Conservation (phyloP, 768 basidiomycete species). For the Xerocomus potaroensis region DNA sequence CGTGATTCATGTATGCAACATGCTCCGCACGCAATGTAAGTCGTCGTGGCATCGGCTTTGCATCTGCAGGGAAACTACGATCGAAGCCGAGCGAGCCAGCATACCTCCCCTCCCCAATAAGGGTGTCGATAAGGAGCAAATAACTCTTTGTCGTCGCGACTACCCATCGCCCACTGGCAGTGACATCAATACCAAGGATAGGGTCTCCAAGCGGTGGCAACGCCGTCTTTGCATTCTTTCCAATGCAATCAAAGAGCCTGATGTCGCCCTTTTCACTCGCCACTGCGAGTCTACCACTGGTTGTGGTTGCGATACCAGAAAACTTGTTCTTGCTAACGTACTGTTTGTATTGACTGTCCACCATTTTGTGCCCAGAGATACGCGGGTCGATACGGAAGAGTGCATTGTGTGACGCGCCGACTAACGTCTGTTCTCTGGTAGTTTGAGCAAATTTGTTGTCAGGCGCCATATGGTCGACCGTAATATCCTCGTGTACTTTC, state of each 20-base stretch:
- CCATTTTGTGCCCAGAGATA: constrained; percentile 86
- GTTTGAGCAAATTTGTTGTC: constrained; percentile 94
- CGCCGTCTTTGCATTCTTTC: constrained; percentile 99
- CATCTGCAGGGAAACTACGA: constrained; percentile 88
- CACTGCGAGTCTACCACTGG: constrained; percentile 81
- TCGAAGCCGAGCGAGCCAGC: constrained; percentile 86
- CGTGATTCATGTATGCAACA: constrained; percentile 88
- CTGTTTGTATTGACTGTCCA: constrained; percentile 93
- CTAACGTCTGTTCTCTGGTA: constrained; percentile 86
- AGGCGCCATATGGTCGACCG: constrained; percentile 86
- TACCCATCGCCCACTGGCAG: constrained; percentile 89
- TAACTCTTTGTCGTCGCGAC: constrained; percentile 96
- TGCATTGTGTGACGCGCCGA: constrained; percentile 91
- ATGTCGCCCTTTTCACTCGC: constrained; percentile 97
- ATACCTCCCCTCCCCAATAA: constrained; percentile 88
- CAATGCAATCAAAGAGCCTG: constrained; percentile 89
- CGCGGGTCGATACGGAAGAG: constrained; percentile 98
- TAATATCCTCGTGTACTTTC: constrained; percentile 90
- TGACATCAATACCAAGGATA: constrained; percentile 91
- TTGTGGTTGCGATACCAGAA: constrained; percentile 88
- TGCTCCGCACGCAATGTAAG: constrained; percentile 89
- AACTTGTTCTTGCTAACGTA: constrained; percentile 95
- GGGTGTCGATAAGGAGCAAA: constrained; percentile 88
- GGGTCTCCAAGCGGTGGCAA: constrained; percentile 93
- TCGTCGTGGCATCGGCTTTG: constrained; percentile 88